phyloP scores from a whole-genome alignment of 352 stramenopile genomes.

The Globisporangium parvum region DNA sequence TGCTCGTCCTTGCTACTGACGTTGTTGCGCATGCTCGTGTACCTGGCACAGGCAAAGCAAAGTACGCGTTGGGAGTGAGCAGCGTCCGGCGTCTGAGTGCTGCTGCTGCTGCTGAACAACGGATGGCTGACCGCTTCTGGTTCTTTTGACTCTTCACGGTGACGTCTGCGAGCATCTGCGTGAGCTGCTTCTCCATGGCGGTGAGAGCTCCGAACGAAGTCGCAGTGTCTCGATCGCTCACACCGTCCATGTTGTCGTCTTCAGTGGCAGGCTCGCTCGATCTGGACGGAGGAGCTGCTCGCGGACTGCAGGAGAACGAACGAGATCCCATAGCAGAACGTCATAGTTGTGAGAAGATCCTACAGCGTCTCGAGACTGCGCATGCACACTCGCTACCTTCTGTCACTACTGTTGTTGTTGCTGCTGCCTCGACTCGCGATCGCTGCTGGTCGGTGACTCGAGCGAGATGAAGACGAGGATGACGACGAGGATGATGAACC shows the following conservation, averaged over 20 bases:
- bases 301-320: constrained; percentile 13
- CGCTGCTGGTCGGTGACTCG: not conserved
- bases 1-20: constrained; percentile 24
- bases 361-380: not conserved
- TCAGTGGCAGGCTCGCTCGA: constrained; percentile 31
- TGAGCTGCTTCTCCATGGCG: constrained; percentile 22
- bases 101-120: not conserved
- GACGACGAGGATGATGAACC: not conserved
- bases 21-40: constrained; percentile 20
- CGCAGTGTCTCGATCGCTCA: not conserved
- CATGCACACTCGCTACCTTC: constrained; percentile 2
- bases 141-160: constrained; percentile 34
- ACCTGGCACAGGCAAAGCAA: constrained; percentile 11
- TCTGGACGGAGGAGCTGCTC: constrained; percentile 12
- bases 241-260: constrained; percentile 11
- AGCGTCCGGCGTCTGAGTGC: no score
- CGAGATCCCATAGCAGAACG: not conserved
- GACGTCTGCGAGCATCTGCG: constrained; percentile 31
- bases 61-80: no score
- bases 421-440: not conserved
- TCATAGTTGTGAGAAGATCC: not conserved
- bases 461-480: not conserved
- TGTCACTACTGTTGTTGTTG: constrained; percentile 14
- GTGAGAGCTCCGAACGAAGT: constrained; percentile 6
- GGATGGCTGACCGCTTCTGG: constrained; percentile 26